A percentile compares a stretch with the other conserved stretches of the same genome.
Evolutionary conservation across 2,329 filamentous ascomycete genomes (phyloP).

Genomic region (Talaromyces albobiverticillius): DNA sequence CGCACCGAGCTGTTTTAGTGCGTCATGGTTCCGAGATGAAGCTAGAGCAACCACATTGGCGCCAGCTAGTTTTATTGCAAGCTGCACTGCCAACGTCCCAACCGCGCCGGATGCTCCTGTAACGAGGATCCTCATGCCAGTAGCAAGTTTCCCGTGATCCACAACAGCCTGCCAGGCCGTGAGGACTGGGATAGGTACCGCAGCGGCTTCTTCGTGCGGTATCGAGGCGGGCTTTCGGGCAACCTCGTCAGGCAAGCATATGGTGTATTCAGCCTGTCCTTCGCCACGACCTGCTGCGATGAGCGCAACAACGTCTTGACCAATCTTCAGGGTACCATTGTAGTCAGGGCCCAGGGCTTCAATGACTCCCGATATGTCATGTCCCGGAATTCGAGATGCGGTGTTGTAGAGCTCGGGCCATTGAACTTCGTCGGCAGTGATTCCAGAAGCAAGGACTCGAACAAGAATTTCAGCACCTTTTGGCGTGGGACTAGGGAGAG

Average conservation of each 20-base stretch:
- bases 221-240: not conserved
- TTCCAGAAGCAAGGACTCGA: constrained; percentile 6
- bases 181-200: not conserved
- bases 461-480: not conserved
- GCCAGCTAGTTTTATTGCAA: not conserved
- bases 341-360: not conserved
- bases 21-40: not conserved
- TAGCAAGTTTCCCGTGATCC: not conserved
- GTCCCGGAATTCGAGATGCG: not conserved
- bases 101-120: constrained; percentile 2
- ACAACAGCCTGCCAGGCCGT: constrained; percentile 7
- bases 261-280: not conserved
- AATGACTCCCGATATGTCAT: constrained; percentile 5
- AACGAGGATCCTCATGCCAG: not conserved
- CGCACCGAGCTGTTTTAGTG: not conserved
- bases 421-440: constrained; percentile 4
- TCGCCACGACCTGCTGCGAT: not conserved
- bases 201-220: not conserved
- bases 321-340: not conserved
- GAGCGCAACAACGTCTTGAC: not conserved
- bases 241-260: not conserved
- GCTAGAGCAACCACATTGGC: not conserved
- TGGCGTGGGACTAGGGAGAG: not conserved
- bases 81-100: not conserved
- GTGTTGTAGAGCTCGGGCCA: constrained; percentile 1